Conservation (phyloP, 2,329 filamentous ascomycete species). For the Claviceps sp. region DNA sequence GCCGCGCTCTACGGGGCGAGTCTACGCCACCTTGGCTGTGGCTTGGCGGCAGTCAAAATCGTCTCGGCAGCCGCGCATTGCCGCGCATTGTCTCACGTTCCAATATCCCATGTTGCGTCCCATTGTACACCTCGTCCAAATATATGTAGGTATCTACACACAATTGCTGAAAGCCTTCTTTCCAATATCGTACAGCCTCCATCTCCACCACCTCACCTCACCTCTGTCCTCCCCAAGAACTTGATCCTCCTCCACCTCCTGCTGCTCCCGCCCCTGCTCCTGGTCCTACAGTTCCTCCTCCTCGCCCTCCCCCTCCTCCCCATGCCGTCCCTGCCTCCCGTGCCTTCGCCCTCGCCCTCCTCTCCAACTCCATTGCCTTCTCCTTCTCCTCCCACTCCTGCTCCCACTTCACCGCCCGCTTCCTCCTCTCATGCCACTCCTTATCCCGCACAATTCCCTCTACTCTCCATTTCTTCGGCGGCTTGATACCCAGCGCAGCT, state of each 20-base stretch:
- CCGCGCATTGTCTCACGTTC: no score
- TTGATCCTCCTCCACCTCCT: no score
- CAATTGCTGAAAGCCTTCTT: not conserved
- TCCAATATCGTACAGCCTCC: not conserved
- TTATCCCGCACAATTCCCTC: slow-evolving; percentile 37
- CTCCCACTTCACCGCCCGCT: slow-evolving; percentile 13
- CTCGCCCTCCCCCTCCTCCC: not conserved
- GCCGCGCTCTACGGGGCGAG: no score
- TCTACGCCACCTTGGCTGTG: not conserved
- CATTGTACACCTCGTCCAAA: not conserved
- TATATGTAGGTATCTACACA: not conserved
- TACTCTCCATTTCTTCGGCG: slow-evolving; percentile 44
- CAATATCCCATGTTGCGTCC: no score
- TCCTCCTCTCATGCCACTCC: slow-evolving; percentile 24
- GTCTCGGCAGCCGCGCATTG: no score
- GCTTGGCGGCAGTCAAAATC: not conserved
- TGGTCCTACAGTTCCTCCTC: not conserved
- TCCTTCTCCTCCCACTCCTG: slow-evolving; percentile 20
- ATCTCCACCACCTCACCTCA: not conserved
- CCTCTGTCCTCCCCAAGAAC: not conserved
- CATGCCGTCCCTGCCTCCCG: not conserved
- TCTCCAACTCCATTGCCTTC: slow-evolving; percentile 13
- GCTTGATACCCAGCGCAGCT: slow-evolving; percentile 48
- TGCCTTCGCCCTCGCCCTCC: slow-evolving; percentile 5
- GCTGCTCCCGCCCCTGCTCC: not conserved